A percentile compares a stretch with the other conserved stretches of the same genome.
Evolutionary conservation across 1,284 basidiomycete species (phyloP).

Genomic region (Naganishia sp.): DNA sequence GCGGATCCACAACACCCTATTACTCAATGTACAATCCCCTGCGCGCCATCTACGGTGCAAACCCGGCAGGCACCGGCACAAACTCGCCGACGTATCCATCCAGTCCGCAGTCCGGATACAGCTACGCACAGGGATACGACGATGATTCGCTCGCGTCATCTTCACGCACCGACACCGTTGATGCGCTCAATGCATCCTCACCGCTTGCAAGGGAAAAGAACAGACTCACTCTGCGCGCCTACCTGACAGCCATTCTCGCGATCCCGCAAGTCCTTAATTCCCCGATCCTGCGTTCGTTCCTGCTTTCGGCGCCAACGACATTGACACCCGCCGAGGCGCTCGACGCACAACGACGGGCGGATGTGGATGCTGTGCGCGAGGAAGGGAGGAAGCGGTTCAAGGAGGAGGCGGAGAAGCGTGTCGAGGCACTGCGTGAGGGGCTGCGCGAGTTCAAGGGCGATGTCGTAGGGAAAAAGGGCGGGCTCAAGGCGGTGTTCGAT

Average conservation of each 20-base stretch:
- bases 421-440: conserved; percentile 81
- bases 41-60: conserved; percentile 52
- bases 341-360: conserved; percentile 77
- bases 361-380: conserved; percentile 85
- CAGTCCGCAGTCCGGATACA: conserved; percentile 27
- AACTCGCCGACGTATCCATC: conserved; percentile 45
- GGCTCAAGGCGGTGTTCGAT: conserved; percentile 80
- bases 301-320: conserved; percentile 73
- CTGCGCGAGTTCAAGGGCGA: conserved; percentile 88
- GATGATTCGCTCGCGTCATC: not conserved
- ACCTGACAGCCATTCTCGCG: conserved; percentile 77
- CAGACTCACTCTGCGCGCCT: conserved; percentile 87
- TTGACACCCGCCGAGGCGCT: conserved; percentile 74
- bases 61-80: conserved; percentile 28
- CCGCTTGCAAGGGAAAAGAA: conserved; percentile 90
- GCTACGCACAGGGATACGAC: conserved; percentile 20
- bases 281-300: conserved; percentile 80
- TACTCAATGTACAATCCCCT: conserved; percentile 48
- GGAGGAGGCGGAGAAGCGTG: conserved; percentile 79
- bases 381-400: conserved; percentile 84
- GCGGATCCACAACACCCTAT: conserved; percentile 38
- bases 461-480: conserved; percentile 82
- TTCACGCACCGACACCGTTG: conserved; percentile 37
- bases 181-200: conserved; percentile 42
- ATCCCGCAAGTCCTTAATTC: conserved; percentile 76